Base-by-base conservation (phyloP, 2,329 filamentous ascomycete species). In the Phoma sp. region DNA sequence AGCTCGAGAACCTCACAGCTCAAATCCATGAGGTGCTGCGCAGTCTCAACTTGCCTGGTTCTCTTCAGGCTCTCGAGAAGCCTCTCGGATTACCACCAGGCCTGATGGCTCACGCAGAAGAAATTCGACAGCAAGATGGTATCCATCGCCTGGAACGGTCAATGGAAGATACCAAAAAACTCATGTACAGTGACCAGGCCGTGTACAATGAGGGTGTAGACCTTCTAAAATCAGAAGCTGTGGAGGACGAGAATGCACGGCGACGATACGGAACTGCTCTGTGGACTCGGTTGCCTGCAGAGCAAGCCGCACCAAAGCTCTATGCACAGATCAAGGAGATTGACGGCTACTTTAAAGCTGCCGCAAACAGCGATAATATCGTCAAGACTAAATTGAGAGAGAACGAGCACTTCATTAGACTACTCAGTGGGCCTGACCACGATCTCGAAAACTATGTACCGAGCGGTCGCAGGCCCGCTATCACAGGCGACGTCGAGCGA, bases 41-140 rank as follows among this genome's bases (percentile, higher is more conserved):
- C 17, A 93, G 89, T 0, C 80, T 98, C 13, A 95, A 96, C 55
- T 84, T 99, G 0, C 95, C 95, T 0, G 95, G 95, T 0, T 96
- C 94, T 1, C 78, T 99, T 4, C 95, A 99, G 73, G 95, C 95
- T 0, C 82, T 98, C 1, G 95, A 99, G 72, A 98, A 97, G 72
- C 95, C 95, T 0, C 82, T 99, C 0, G 95, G 95, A 0, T 77
- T 99, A 4, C 95, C 95, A 0, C 91, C 92, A 0, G 90, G 87
- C 15, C 78, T 99, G 2, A 85, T 92, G 2, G 91, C 95, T 21
- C 95, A 97, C 65, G 94, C 94, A 0, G 94, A 98, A 71, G 95
- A 98, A 70, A 89, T 99, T 43, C 85, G 93, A 19, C 94, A 98
- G 72, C 90, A 93, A 51, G 92, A 96, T 68, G 94, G 92, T 0